Base-by-base conservation (phyloP, 228 moss, liverwort and hornwort genomes). In the Sphagnum magellanicum region DNA sequence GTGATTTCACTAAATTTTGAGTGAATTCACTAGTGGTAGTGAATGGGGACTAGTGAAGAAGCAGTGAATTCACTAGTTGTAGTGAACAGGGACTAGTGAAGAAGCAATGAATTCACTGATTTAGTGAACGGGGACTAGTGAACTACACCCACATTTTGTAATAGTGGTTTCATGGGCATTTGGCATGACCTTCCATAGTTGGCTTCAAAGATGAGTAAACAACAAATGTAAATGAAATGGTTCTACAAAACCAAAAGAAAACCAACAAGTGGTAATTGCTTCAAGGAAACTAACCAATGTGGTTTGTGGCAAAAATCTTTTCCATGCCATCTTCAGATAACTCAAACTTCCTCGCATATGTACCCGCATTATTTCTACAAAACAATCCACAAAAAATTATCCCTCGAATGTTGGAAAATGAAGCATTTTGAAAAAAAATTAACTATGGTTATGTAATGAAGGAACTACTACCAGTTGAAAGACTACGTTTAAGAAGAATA, bases 341-440 rank as follows among this genome's bases (percentile, higher is more conserved):
- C 61, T 66, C 10, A 64, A 73, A 83, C 11, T 76, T 71, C 61
- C 12, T 0, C 13, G 14, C 0, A 65, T 63, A 51, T 4, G 74
- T 46, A 1, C 83, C 83, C 14, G 83, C 83, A 74, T 83, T 79
- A 5, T 77, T 79, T 49, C 83, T 83, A 64, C 51, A 71, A 8
- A 15, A 8, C 14, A 50, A 59, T n/a, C 52, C 14, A 52, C 4
- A 5, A 48, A 3, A 65, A 3, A 14, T 32, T 32, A 32, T 32
- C 32, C 32, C 51, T 4, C 0, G 5, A 10, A 32, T 65, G 6
- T 14, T 46, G 10, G 66, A 13, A 5, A 49, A 16, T 51, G 14
- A 55, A 59, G 9, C 10, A 63, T 47, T 53, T 67, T 65, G 46
- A 17, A n/a, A 17, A 62, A 14, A 14, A 12, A 1, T 53, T 53